Evolutionary conservation across 805 yeast genomes (phyloP).

Genomic region (Candida ficus): DNA sequence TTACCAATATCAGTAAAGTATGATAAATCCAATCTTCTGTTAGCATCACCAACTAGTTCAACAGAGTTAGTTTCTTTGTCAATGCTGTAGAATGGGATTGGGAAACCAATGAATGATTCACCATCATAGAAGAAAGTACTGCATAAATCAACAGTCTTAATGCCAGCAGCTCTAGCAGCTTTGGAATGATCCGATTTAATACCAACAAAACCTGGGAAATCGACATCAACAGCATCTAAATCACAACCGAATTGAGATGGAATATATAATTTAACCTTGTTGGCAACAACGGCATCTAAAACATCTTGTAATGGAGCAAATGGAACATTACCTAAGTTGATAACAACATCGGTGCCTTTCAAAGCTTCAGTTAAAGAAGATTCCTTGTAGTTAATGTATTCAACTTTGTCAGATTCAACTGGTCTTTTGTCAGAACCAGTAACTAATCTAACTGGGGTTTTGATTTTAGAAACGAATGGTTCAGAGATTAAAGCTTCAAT

Average conservation of each 20-base stretch:
- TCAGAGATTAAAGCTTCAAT: conserved; percentile 40
- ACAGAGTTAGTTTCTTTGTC: conserved; percentile 24
- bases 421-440: conserved; percentile 26
- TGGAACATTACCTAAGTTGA: conserved; percentile 36
- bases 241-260: conserved; percentile 61
- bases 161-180: conserved; percentile 36
- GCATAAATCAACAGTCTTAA: conserved; percentile 41
- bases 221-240: conserved; percentile 23
- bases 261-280: conserved; percentile 46
- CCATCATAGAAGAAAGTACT: conserved; percentile 37
- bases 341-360: conserved; percentile 44
- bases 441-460: conserved; percentile 46
- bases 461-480: conserved; percentile 35
- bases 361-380: conserved; percentile 32
- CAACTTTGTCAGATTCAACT: conserved; percentile 18
- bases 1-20: conserved; percentile 40
- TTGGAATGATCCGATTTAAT: conserved; percentile 33
- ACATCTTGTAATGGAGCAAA: conserved; percentile 28
- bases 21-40: conserved; percentile 31
- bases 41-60: conserved; percentile 35
- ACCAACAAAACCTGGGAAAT: conserved; percentile 31
- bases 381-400: conserved; percentile 13
- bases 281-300: conserved; percentile 36
- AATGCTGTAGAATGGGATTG: conserved; percentile 31
- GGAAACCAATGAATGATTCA: conserved; percentile 20